Evolutionary conservation across 257 asterid species (phyloP).

Genomic region (Striga asiatica): DNA sequence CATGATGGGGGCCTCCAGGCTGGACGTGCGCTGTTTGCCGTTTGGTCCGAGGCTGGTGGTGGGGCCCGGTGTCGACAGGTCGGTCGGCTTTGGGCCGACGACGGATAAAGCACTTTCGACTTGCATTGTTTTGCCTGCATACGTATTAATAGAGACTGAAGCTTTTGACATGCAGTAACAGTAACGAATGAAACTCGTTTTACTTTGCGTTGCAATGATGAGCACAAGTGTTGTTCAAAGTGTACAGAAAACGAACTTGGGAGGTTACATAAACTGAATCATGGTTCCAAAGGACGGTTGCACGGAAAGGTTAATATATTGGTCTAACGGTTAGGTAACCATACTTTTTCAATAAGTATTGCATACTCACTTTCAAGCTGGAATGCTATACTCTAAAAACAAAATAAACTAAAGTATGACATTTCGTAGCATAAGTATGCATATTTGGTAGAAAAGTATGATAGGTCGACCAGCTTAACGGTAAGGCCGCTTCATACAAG

Average conservation of each 20-base stretch:
- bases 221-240: background rate
- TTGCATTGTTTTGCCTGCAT: slow-evolving; percentile 47
- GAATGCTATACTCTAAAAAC: too few relatives aligned
- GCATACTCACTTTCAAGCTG: too few relatives aligned
- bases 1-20: slow-evolving; percentile 92
- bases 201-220: background rate
- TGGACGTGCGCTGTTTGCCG: slow-evolving; percentile 64
- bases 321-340: too few relatives aligned
- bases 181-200: background rate
- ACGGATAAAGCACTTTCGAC: slow-evolving; percentile 82
- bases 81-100: slow-evolving; percentile 73
- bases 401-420: too few relatives aligned
- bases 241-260: background rate
- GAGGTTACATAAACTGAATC: background rate
- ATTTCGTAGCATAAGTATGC: too few relatives aligned
- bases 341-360: too few relatives aligned
- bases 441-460: background rate
- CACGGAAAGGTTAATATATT: too few relatives aligned
- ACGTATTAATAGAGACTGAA: background rate
- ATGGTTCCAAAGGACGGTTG: too few relatives aligned
- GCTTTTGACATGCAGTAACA: background rate
- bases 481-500: background rate
- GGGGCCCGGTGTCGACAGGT: slow-evolving; percentile 36
- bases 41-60: slow-evolving; percentile 44
- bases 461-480: too few relatives aligned